Percentiles rank a stretch among this genome's conserved stretches.
These are phyloP conservation scores for Conticribra guillardii DNA, from an alignment of 108 stramenopile genomes.

Conservation along the genomic window DNA sequence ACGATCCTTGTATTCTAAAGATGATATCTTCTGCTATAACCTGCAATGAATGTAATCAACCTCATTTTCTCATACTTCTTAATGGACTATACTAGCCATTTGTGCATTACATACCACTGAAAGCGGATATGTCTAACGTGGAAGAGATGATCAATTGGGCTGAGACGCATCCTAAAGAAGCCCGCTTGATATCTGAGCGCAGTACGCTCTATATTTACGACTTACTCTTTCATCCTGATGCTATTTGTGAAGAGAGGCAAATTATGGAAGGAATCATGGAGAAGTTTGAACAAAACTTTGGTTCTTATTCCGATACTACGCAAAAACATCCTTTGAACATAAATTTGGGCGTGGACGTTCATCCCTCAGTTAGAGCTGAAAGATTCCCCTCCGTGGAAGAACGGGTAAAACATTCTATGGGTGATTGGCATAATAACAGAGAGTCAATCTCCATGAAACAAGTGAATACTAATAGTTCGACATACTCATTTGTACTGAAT, in stretches of 20 bases:
- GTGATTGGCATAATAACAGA: slow-evolving; percentile 61
- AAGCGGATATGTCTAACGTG: slow-evolving; percentile 51
- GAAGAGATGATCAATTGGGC: slow-evolving; percentile 63
- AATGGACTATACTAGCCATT: slow-evolving; percentile 49
- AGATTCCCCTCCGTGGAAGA: slow-evolving; percentile 79
- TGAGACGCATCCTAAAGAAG: slow-evolving; percentile 37
- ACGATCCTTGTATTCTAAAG: too few relatives aligned
- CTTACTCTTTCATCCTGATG: slow-evolving; percentile 48
- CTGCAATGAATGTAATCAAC: too few relatives aligned
- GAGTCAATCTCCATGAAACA: slow-evolving; percentile 26
- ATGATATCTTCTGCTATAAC: background rate
- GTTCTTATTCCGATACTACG: background rate
- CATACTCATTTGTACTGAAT: background rate
- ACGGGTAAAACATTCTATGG: slow-evolving; percentile 69
- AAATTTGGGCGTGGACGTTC: background rate
- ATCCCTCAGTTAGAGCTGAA: slow-evolving; percentile 16
- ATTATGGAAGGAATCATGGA: slow-evolving; percentile 44
- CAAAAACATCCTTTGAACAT: background rate
- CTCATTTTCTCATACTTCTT: too few relatives aligned
- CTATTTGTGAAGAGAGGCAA: slow-evolving; percentile 30
- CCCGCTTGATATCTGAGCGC: slow-evolving; percentile 46
- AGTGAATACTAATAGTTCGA: slow-evolving; percentile 2
- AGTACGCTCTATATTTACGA: slow-evolving; percentile 55
- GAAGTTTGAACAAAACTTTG: slow-evolving; percentile 48
- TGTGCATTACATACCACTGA: slow-evolving; percentile 54